These are phyloP conservation scores for Strobilomyces confusus DNA, from an alignment of 768 basidiomycete genomes.

Conservation along the genomic window DNA sequence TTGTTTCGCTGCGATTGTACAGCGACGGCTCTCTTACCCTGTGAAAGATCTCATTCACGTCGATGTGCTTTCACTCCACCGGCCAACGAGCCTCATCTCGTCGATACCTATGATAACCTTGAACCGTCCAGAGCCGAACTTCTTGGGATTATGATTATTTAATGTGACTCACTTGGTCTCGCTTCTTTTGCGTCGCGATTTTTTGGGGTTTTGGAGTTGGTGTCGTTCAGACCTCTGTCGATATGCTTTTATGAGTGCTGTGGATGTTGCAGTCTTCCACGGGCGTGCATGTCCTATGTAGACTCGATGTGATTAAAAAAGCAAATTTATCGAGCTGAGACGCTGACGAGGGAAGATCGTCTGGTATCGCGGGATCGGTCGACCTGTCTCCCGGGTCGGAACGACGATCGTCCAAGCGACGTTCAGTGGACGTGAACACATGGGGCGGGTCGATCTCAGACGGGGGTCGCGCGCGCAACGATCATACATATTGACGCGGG, in stretches of 20 bases:
- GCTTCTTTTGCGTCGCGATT: neutral
- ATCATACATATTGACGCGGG: no score
- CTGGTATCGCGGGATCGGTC: no score
- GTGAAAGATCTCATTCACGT: slow-evolving; percentile 18
- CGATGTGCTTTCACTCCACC: slow-evolving; percentile 26
- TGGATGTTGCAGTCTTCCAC: neutral
- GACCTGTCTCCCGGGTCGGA: no score
- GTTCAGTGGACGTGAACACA: no score
- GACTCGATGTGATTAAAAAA: neutral
- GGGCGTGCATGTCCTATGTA: neutral
- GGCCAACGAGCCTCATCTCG: slow-evolving; percentile 37
- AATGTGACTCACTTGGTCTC: neutral
- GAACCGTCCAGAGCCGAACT: neutral
- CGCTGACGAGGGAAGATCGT: no score
- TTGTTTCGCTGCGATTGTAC: neutral
- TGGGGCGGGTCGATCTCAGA: no score
- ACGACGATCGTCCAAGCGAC: no score
- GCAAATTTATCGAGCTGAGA: no score
- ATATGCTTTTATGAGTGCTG: neutral
- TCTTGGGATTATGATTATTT: slow-evolving; percentile 1
- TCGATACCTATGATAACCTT: slow-evolving; percentile 24
- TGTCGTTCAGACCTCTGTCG: no score
- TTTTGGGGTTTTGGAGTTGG: neutral
- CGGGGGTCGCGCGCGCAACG: no score
- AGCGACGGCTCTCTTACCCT: slow-evolving; percentile 1